Evolutionary conservation across 2,329 filamentous ascomycete genomes (phyloP), one percentile per base, ranked within the genome.

Genomic region (Fusarium fujikuroi): DNA sequence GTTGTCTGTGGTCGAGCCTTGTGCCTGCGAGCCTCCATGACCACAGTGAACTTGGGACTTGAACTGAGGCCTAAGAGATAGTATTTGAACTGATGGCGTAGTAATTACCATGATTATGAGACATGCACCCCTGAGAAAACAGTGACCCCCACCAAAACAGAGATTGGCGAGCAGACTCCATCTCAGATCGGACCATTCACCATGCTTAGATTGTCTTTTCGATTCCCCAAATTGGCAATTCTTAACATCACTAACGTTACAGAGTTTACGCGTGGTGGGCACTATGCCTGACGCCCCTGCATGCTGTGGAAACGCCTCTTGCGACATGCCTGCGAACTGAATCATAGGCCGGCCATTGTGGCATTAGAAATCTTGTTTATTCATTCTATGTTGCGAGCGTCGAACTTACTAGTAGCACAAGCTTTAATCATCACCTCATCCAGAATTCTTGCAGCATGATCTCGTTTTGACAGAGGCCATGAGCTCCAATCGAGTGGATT

Each of bases 381-480:
- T 43, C 7, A 16, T 9, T 16, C 6, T 9, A 16, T 23, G 5
- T 5, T 1, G 9, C 15, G 9, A 18, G n/a, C 1, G 10, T 18
- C 4, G 1, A 11, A 12, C 6, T 10, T 5, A 16, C 9, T 23
- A 6, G 7, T 7, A 43, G 16, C 40, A 7, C 1, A 43, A 43
- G 40, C 6, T 1, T 16, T 5, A 11, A 5, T 10, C 2, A 23
- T 11, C 0, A 23, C 4, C 9, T 16, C 1, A 16, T 43, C n/a
- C 15, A 18, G n/a, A 23, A 23, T 43, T 18, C 9, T 15, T 43
- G n/a, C 15, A 7, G 1, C 23, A 23, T 10, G 2, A 43, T 11
- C 9, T 8, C 15, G 15, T 4, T 23, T 23, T 11, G 1, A 3
- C 10, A 43, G n/a, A 43, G n/a, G n/a, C 1, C 7, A 18, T 18